Evolutionary conservation across 306 rosid genomes (phyloP).

Genomic region (Pyrus pyrifolia): DNA sequence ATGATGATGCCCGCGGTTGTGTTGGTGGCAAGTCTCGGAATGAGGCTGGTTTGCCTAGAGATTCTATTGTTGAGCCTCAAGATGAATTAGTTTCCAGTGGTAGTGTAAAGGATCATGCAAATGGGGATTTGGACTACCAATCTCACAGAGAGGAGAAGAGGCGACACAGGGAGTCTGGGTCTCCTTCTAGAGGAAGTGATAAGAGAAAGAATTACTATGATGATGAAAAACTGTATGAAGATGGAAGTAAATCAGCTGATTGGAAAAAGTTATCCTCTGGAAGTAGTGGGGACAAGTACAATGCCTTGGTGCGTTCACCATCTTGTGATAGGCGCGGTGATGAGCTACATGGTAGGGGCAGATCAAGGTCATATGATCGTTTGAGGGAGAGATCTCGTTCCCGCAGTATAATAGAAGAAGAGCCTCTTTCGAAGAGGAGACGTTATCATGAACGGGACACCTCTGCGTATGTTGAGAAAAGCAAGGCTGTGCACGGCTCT

Average conservation of each 20-base stretch:
- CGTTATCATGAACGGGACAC: constrained; percentile 25
- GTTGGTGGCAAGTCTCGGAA: constrained; percentile 8
- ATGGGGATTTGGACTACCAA: constrained; percentile 35
- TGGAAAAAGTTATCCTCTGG: constrained; percentile 31
- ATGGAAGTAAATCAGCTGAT: constrained; percentile 21
- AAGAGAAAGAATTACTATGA: constrained; percentile 28
- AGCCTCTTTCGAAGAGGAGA: constrained; percentile 42
- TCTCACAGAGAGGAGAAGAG: constrained; percentile 33
- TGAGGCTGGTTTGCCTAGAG: constrained; percentile 28
- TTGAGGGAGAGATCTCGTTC: constrained; percentile 55
- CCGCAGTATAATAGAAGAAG: constrained; percentile 52
- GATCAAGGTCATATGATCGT: constrained; percentile 53
- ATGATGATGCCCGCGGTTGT: constrained; percentile 1
- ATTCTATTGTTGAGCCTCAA: constrained; percentile 21
- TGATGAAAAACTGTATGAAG: constrained; percentile 25
- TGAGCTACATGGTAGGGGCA: constrained; percentile 31
- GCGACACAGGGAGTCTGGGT: constrained; percentile 21
- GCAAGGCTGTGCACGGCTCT: constrained; percentile 20
- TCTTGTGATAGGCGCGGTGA: constrained; percentile 24
- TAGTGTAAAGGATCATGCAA: constrained; percentile 24
- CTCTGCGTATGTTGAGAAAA: constrained; percentile 24
- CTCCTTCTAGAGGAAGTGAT: constrained; percentile 36
- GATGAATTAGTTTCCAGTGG: constrained; percentile 21
- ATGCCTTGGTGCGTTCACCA: constrained; percentile 29
- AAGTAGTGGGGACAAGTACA: constrained; percentile 42